Percentiles rank a stretch among this genome's conserved stretches.
These are phyloP conservation scores for Candida pseudofarinosa DNA, from an alignment of 805 yeast genomes.

Conservation along the genomic window DNA sequence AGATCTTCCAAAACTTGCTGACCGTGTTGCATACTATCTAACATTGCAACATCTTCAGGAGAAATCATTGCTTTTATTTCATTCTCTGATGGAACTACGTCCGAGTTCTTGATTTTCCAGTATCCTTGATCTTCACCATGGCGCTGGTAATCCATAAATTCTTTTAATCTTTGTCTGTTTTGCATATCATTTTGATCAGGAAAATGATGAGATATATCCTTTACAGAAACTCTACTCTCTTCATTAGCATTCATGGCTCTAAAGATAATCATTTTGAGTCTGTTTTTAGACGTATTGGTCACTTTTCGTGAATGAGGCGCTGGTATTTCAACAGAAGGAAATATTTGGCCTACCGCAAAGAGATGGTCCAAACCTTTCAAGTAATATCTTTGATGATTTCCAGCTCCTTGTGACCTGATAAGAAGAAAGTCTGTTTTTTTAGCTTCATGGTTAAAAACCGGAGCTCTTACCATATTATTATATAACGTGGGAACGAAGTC, in stretches of 20 bases:
- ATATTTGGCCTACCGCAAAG: slow-evolving; percentile 86
- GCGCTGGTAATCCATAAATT: slow-evolving; percentile 96
- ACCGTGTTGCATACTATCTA: slow-evolving; percentile 94
- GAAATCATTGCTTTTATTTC: slow-evolving; percentile 76
- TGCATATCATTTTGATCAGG: slow-evolving; percentile 98
- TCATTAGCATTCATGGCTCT: slow-evolving; percentile 77
- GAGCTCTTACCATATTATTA: slow-evolving; percentile 89
- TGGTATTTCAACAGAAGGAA: slow-evolving; percentile 92
- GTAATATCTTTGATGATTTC: slow-evolving; percentile 65
- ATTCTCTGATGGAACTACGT: slow-evolving; percentile 68
- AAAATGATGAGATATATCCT: slow-evolving; percentile 85
- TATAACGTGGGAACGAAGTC: slow-evolving; percentile 90
- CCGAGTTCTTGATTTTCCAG: slow-evolving; percentile 75
- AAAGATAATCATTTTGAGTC: slow-evolving; percentile 90
- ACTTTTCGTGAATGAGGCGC: slow-evolving; percentile 97
- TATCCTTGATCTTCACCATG: slow-evolving; percentile 91
- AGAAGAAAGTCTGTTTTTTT: slow-evolving; percentile 76
- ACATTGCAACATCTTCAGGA: slow-evolving; percentile 84
- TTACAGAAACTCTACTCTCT: slow-evolving; percentile 71
- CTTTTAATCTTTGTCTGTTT: slow-evolving; percentile 89
- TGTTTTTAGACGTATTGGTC: slow-evolving; percentile 84
- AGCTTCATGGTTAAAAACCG: slow-evolving; percentile 83
- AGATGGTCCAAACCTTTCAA: slow-evolving; percentile 65
- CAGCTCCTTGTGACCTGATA: slow-evolving; percentile 75
- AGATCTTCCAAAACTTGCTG: slow-evolving; percentile 82